These are phyloP conservation scores for Tetraselmis chui DNA, from an alignment of 139 green algal genomes.

Conservation along the genomic window DNA sequence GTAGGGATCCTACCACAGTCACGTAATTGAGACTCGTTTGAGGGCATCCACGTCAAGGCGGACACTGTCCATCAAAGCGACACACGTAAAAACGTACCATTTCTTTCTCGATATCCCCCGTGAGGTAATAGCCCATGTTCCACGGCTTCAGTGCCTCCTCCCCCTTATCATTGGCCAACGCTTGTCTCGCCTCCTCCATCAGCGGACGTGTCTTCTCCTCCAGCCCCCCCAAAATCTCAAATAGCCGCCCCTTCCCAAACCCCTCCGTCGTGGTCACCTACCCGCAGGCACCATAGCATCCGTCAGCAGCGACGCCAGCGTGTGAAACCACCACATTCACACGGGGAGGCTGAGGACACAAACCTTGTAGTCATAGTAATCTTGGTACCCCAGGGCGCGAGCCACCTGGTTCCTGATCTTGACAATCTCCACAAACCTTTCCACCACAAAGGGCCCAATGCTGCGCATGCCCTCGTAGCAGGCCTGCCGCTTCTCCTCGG, in stretches of 20 bases:
- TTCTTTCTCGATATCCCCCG: slow-evolving; percentile 29
- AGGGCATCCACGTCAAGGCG: too few species aligned
- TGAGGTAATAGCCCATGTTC: slow-evolving; percentile 58
- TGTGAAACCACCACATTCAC: not conserved
- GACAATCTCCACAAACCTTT: slow-evolving; percentile 67
- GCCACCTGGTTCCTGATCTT: slow-evolving; percentile 72
- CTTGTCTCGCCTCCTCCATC: slow-evolving; percentile 40
- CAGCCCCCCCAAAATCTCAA: slow-evolving; percentile 69
- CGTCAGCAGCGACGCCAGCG: not conserved
- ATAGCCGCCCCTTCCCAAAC: slow-evolving; percentile 65
- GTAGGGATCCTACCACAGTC: slow-evolving; percentile 46
- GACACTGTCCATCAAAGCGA: too few species aligned
- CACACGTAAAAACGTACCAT: too few species aligned
- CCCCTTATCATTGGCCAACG: slow-evolving; percentile 52
- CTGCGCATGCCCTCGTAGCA: slow-evolving; percentile 56
- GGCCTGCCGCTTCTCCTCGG: slow-evolving; percentile 57
- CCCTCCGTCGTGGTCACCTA: slow-evolving; percentile 68
- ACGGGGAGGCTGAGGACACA: not conserved
- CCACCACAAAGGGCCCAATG: slow-evolving; percentile 60
- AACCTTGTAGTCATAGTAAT: slow-evolving; percentile 78
- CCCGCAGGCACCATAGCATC: not conserved
- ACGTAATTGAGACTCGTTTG: too few species aligned
- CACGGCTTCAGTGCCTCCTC: slow-evolving; percentile 49
- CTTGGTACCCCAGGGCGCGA: slow-evolving; percentile 42
- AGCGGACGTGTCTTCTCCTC: slow-evolving; percentile 55